phyloP scores from a whole-genome alignment of 1,284 basidiomycete species.

The Sporisorium scitamineum region DNA sequence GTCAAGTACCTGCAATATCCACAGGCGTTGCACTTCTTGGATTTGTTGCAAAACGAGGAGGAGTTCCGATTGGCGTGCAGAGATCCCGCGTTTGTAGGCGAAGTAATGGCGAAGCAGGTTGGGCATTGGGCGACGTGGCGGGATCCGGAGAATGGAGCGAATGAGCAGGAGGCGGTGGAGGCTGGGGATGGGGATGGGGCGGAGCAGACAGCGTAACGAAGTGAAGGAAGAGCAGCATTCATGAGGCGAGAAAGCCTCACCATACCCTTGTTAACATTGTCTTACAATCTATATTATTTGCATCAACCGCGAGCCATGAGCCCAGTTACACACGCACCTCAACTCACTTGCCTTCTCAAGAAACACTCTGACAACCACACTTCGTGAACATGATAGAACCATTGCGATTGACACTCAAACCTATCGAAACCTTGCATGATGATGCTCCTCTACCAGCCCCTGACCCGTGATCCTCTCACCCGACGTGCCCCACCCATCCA shows the following conservation, averaged over 20 bases:
- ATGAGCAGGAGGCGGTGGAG: not conserved
- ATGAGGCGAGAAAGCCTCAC: not conserved
- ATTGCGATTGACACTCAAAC: not conserved
- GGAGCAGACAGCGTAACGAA: not conserved
- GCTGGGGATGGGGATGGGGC: not conserved
- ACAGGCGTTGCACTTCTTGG: conserved; percentile 59
- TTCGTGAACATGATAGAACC: not conserved
- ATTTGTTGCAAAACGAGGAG: conserved; percentile 49
- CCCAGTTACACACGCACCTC: too few species aligned
- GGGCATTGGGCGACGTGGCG: conserved; percentile 65
- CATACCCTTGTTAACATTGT: conserved; percentile 14
- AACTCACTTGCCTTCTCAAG: too few species aligned
- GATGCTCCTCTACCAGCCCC: conserved; percentile 42
- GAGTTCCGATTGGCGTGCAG: conserved; percentile 57
- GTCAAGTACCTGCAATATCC: conserved; percentile 64
- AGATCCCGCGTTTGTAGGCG: conserved; percentile 57
- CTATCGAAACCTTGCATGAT: conserved; percentile 20
- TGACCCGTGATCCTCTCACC: conserved; percentile 46
- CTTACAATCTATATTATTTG: not conserved
- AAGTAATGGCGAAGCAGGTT: conserved; percentile 56
- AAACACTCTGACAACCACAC: not conserved
- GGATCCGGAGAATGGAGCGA: conserved; percentile 29
- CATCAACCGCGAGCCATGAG: not conserved
- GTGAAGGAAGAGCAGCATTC: not conserved
- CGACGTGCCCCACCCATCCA: conserved; percentile 50